Conservation (phyloP, 208 protist species). For the Leishmania major region DNA sequence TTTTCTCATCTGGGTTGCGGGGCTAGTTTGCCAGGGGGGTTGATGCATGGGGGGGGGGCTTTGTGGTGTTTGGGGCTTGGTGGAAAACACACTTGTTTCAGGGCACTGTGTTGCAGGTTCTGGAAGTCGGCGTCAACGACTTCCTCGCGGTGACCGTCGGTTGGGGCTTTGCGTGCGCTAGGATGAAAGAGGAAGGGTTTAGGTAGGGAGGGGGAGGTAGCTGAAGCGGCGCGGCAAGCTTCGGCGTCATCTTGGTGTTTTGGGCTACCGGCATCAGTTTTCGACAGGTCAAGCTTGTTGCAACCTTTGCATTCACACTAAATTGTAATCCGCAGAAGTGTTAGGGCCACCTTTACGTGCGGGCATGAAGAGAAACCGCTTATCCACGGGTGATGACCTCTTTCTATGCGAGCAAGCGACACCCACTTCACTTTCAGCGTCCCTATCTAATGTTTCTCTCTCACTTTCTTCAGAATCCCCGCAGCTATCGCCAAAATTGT, state of each 20-base stretch:
- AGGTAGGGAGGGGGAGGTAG: no score
- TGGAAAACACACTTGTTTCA: no score
- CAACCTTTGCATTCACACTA: neutral
- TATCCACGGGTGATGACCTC: neutral
- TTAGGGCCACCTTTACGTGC: neutral
- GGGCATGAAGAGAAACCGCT: neutral
- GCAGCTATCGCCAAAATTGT: neutral
- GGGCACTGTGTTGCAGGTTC: no score
- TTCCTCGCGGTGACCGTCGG: no score
- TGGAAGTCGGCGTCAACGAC: no score
- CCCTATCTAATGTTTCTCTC: constrained; percentile 1
- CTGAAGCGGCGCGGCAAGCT: neutral
- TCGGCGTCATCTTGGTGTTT: neutral
- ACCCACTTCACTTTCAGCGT: neutral
- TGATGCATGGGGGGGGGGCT: no score
- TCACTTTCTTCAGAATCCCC: neutral
- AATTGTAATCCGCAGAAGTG: neutral
- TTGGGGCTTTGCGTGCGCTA: neutral
- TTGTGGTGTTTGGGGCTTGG: no score
- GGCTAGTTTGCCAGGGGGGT: neutral
- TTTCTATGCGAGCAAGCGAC: neutral
- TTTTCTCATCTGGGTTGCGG: neutral
- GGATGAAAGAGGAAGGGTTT: neutral
- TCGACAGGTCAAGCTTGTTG: neutral
- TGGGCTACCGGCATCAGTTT: neutral